These are phyloP conservation scores for Ceriops decandra DNA, from an alignment of 345 rosid species.

Conservation along the genomic window DNA sequence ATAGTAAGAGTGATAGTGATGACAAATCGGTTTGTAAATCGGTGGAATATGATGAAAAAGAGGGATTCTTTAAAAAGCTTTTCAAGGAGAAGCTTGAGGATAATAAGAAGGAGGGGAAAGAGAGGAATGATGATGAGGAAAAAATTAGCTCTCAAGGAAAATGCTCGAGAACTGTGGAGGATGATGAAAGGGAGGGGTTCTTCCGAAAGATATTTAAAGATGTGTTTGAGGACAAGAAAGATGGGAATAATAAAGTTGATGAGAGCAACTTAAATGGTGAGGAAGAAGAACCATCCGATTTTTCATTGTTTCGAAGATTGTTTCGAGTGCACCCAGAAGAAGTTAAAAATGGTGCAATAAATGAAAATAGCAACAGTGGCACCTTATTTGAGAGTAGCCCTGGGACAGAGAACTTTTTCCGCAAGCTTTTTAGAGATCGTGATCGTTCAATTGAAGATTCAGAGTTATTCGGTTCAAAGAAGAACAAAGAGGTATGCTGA, in stretches of 20 bases:
- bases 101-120: conserved; percentile 69
- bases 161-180: conserved; percentile 59
- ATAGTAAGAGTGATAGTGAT: conserved; percentile 52
- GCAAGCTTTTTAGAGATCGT: conserved; percentile 91
- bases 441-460: conserved; percentile 94
- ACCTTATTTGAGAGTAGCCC: conserved; percentile 80
- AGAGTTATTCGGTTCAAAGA: conserved; percentile 75
- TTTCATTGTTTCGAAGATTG: conserved; percentile 63
- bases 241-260: conserved; percentile 51
- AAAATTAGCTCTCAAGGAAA: conserved; percentile 38
- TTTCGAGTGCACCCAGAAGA: conserved; percentile 97
- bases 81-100: conserved; percentile 77
- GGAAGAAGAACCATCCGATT: conserved; percentile 84
- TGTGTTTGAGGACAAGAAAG: conserved; percentile 75
- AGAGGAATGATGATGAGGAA: conserved; percentile 39
- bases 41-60: conserved; percentile 78
- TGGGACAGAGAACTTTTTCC: conserved; percentile 93
- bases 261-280: conserved; percentile 50
- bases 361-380: conserved; percentile 35
- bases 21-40: conserved; percentile 46
- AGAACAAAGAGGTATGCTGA: conserved; percentile 66
- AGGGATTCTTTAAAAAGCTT: conserved; percentile 80
- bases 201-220: no score
- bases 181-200: conserved; percentile 95
- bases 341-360: conserved; percentile 42